Base-by-base conservation (phyloP, 441 rosid genomes). In the Cnidoscolus chayamansa region DNA sequence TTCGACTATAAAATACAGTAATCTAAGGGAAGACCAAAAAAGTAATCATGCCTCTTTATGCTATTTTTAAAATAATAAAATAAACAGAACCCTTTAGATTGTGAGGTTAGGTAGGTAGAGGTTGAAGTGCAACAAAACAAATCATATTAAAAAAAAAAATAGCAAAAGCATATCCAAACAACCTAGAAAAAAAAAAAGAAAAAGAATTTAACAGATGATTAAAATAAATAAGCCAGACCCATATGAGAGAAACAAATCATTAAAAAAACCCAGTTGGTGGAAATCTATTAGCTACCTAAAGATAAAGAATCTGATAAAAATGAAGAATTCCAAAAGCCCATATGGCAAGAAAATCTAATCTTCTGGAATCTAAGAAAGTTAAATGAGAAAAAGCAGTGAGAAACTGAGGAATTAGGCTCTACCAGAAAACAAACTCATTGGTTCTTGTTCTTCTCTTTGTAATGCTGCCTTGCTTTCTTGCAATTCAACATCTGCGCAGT, bases 41-140 rank as follows among this genome's bases (percentile, higher is more conserved):
- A 71, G 62, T 72, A 73, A 35, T 66, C 43, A 55, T 55, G 31
- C 73, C 73, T 17, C 63, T 66, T 71, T 69, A 63, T 61, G 60
- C 10, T 51, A 48, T 67, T 48, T 53, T 62, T 47, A 56, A 47
- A 45, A 54, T 50, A 65, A 63, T 25, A 67, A 48, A 68, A 17
- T 40, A 40, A 3, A 40, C 5, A 6, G 6, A 40, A 40, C 17
- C 51, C 43, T 60, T 25, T 49, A 17, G 78, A 68, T 73, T 65
- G 73, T 51, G 67, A 75, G 68, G 81, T 79, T 80, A 77, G 87
- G 84, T 77, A 40, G 45, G 45, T 40, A 65, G 25, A 25, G 71
- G 76, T 77, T 70, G 77, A 78, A 76, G 76, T 57, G 58, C 77
- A 84, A 74, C 80, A 74, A 79, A 76, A 65, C 77, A 75, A 11